Conservation (phyloP, 2,329 filamentous ascomycete species). For the Rugonectria rugulosa region DNA sequence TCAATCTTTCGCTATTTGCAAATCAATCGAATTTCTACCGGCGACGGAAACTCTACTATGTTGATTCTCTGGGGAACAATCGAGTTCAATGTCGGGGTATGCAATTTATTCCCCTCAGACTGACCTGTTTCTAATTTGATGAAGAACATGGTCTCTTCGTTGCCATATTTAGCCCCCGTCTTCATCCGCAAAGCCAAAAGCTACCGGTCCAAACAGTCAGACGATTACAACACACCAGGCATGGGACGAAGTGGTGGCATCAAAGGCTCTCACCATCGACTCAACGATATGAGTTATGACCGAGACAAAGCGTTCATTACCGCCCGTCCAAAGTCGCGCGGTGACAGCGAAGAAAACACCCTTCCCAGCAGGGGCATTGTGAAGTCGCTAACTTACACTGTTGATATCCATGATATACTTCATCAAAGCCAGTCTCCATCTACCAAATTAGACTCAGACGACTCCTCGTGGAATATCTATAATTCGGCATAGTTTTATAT, state of each 20-base stretch:
- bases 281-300: constrained; percentile 47
- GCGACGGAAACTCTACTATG: constrained; percentile 63
- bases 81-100: constrained; percentile 64
- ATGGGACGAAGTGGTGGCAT: constrained; percentile 34
- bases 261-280: constrained; percentile 46
- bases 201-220: constrained; percentile 50
- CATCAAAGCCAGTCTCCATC: background rate
- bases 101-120: constrained; percentile 22
- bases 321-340: constrained; percentile 35
- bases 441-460: background rate
- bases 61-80: constrained; percentile 64
- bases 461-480: background rate
- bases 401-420: constrained; percentile 45
- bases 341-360: constrained; percentile 51
- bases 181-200: constrained; percentile 52
- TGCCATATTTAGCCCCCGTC: constrained; percentile 54
- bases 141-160: constrained; percentile 56
- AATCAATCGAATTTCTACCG: constrained; percentile 57
- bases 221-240: constrained; percentile 40
- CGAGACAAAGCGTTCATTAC: constrained; percentile 43
- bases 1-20: constrained; percentile 61
- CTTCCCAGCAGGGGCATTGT: constrained; percentile 45
- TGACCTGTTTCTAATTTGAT: background rate
- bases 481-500: background rate
- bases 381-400: constrained; percentile 53